phyloP scores from a whole-genome alignment of 1,284 basidiomycete species.

The Cryptococcus floricola region DNA sequence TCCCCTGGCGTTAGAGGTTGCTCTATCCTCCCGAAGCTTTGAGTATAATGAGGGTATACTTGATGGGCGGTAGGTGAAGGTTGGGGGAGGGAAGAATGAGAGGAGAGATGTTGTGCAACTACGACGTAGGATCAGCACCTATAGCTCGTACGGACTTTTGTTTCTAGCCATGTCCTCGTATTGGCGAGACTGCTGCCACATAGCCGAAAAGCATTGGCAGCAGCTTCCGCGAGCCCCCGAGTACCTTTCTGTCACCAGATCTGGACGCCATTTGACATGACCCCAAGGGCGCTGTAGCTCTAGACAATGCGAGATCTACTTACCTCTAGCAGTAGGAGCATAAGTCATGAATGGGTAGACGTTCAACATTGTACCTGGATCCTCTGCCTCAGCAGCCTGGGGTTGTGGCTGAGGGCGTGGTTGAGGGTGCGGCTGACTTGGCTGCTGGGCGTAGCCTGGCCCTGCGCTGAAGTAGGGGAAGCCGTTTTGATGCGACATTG shows the following conservation, averaged over 20 bases:
- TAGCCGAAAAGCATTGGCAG: too few species aligned
- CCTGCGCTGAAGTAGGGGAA: too few species aligned
- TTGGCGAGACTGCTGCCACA: too few species aligned
- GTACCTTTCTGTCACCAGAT: too few species aligned
- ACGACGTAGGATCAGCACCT: not conserved
- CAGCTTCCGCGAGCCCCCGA: too few species aligned
- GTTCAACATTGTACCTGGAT: slow-evolving; percentile 37
- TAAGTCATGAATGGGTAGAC: slow-evolving; percentile 46
- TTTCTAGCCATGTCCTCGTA: too few species aligned
- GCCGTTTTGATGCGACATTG: not conserved
- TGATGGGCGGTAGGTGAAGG: slow-evolving; percentile 19
- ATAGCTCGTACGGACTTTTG: too few species aligned
- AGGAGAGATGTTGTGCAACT: slow-evolving; percentile 48
- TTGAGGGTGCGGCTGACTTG: not conserved
- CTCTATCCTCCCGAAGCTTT: slow-evolving; percentile 28
- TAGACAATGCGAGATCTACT: slow-evolving; percentile 8
- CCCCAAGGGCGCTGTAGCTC: not conserved
- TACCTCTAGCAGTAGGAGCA: slow-evolving; percentile 46
- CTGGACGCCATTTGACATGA: not conserved
- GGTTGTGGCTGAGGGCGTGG: not conserved
- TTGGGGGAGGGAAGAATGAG: slow-evolving; percentile 38
- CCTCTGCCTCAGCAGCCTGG: slow-evolving; percentile 1
- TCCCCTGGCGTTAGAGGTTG: slow-evolving; percentile 29
- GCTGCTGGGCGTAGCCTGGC: not conserved
- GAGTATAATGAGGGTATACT: slow-evolving; percentile 36